phyloP scores from a whole-genome alignment of 345 rosid genomes.

The Salix purpurea region DNA sequence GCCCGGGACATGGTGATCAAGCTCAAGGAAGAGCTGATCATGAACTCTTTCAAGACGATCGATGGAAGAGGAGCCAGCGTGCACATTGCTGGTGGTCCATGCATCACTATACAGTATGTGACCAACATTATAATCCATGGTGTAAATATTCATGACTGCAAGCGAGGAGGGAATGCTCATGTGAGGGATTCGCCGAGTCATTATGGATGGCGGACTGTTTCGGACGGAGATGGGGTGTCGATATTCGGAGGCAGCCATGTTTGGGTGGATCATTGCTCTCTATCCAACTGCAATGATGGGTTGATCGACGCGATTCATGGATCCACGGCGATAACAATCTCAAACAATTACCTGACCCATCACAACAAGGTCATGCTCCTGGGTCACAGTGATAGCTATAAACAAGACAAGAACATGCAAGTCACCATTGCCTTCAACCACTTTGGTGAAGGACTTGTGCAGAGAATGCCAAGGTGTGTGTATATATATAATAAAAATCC shows the following conservation, averaged over 20 bases:
- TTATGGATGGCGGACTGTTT: slow-evolving; percentile 32
- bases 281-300: slow-evolving; percentile 27
- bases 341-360: slow-evolving; percentile 24
- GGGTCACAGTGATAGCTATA: slow-evolving; percentile 26
- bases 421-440: slow-evolving; percentile 33
- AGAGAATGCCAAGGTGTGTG: slow-evolving; percentile 27
- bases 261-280: slow-evolving; percentile 32
- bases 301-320: slow-evolving; percentile 31
- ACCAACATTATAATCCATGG: slow-evolving; percentile 31
- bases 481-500: not conserved
- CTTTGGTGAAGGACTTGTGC: slow-evolving; percentile 34
- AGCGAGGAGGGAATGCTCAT: slow-evolving; percentile 27
- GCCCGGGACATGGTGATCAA: slow-evolving; percentile 21
- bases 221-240: slow-evolving; percentile 31
- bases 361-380: slow-evolving; percentile 32
- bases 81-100: slow-evolving; percentile 30
- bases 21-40: slow-evolving; percentile 20
- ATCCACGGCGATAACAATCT: slow-evolving; percentile 28
- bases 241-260: slow-evolving; percentile 33
- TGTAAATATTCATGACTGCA: slow-evolving; percentile 28
- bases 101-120: slow-evolving; percentile 29
- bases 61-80: slow-evolving; percentile 29
- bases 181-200: slow-evolving; percentile 28
- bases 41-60: slow-evolving; percentile 33
- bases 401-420: slow-evolving; percentile 26